phyloP scores from a whole-genome alignment of 495 filamentous ascomycete species.

The Tuber borchii region DNA sequence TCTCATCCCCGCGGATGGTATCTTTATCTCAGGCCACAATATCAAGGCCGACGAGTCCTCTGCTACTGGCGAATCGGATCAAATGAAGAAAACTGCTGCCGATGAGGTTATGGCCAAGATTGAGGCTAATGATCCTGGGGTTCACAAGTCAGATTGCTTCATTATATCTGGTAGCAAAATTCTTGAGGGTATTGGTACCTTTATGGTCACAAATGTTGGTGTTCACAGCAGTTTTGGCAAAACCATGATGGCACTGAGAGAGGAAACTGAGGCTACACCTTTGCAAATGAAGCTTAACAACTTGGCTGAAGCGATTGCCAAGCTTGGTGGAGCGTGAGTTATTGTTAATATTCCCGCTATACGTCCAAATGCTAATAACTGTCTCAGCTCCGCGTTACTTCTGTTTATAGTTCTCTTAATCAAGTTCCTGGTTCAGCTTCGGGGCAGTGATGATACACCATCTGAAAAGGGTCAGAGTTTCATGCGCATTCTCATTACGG shows the following conservation, averaged over 20 bases:
- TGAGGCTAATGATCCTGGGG: constrained; percentile 47
- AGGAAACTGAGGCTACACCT: constrained; percentile 68
- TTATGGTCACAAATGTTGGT: constrained; percentile 69
- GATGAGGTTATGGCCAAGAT: constrained; percentile 60
- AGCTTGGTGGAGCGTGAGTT: constrained; percentile 56
- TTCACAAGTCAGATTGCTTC: constrained; percentile 65
- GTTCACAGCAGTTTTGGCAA: constrained; percentile 68
- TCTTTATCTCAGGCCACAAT: constrained; percentile 65
- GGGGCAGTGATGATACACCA: constrained; percentile 45
- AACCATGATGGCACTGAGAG: constrained; percentile 77
- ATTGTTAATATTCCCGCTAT: constrained; percentile 43
- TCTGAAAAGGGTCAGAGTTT: constrained; percentile 66
- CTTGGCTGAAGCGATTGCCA: constrained; percentile 70
- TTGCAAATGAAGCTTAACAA: constrained; percentile 70
- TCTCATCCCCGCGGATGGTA: constrained; percentile 74
- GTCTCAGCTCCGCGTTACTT: constrained; percentile 53
- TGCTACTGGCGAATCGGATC: constrained; percentile 66
- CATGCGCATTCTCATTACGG: constrained; percentile 72
- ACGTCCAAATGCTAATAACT: constrained; percentile 38
- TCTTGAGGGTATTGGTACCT: constrained; percentile 71
- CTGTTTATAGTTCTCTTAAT: constrained; percentile 72
- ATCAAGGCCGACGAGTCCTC: constrained; percentile 75
- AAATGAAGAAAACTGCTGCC: constrained; percentile 56
- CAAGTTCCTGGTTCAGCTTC: constrained; percentile 63
- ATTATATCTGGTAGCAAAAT: constrained; percentile 77